Conservation (phyloP, 768 basidiomycete species). For the Lentinula sp. region DNA sequence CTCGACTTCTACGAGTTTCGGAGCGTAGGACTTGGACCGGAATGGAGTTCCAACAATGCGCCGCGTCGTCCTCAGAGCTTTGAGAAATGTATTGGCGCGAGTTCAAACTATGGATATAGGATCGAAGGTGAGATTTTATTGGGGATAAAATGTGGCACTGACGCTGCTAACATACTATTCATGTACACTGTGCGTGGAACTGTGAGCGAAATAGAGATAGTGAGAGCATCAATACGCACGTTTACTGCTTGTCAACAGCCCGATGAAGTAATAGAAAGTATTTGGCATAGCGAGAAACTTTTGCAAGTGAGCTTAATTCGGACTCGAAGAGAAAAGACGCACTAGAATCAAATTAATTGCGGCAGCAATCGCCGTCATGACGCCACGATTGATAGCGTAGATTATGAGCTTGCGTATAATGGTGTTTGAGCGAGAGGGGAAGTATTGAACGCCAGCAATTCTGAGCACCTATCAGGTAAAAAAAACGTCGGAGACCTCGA, state of each 20-base stretch:
- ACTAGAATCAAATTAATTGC: slow-evolving; percentile 15
- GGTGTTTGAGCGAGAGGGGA: slow-evolving; percentile 12
- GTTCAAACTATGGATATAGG: neutral
- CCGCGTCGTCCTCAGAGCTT: neutral
- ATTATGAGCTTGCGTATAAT: slow-evolving; percentile 16
- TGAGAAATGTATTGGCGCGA: neutral
- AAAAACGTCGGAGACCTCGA: too few species aligned
- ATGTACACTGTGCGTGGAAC: slow-evolving; percentile 2
- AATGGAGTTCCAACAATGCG: neutral
- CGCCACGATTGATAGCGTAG: slow-evolving; percentile 16
- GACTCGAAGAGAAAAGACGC: neutral
- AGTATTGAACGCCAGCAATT: neutral
- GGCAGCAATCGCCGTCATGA: slow-evolving; percentile 14
- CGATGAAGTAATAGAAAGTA: slow-evolving; percentile 18
- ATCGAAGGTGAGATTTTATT: too few species aligned
- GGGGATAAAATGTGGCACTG: neutral
- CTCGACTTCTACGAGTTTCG: neutral
- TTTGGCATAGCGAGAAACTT: slow-evolving; percentile 14
- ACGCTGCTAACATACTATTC: slow-evolving; percentile 10
- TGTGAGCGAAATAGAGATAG: neutral
- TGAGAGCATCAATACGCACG: slow-evolving; percentile 2
- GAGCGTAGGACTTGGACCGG: neutral
- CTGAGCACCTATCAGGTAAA: neutral
- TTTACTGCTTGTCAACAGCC: slow-evolving; percentile 15
- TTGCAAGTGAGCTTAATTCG: neutral